Base-by-base conservation (phyloP, 768 basidiomycete genomes). In the Collybia sp. region DNA sequence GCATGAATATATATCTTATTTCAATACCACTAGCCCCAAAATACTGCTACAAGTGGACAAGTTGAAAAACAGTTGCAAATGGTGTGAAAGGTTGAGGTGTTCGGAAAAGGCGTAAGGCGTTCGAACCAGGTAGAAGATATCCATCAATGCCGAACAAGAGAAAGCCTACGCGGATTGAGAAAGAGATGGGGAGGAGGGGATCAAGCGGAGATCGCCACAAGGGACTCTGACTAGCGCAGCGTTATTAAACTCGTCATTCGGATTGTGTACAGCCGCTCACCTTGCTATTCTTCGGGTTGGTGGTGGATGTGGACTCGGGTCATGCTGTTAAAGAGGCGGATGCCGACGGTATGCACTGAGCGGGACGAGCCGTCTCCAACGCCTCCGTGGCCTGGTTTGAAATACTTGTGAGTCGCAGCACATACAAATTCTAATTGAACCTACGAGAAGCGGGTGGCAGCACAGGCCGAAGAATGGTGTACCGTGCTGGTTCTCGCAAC, bases 391-490 rank as follows among this genome's bases (percentile, higher is more conserved):
- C 70, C 81, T 83, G 40, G 34, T 12, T 12, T 35, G 30, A 43
- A 50, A 33, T 32, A 55, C 6, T 18, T 6, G 13, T 37, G 17
- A 18, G 6, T 10, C 35, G n/a, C 6, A 37, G 17, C 13, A n/a
- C 35, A 37, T 18, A 18, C 6, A 37, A n/a, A n/a, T 34, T 35
- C 36, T 42, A 30, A 36, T 9, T 2, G 39, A 44, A 61, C 73
- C 33, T 59, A 83, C 82, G 57, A 82, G 68, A 49, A 87, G 67
- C 48, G 87, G 82, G 60, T 80, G 80, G 72, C 88, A 87, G 59
- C 90, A 91, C 20, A 66, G 55, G 45, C 79, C 69, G 61, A 87
- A 90, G 69, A 83, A 84, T 12, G 61, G 41, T 8, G 72, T 71
- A 58, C 69, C 63, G 55, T 78, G 76, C 56, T 77, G 64, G 45